A percentile compares a stretch with the other conserved stretches of the same genome.
These are phyloP conservation scores for Puccinia horiana DNA, from an alignment of 1,284 basidiomycete genomes.

Conservation along the genomic window DNA sequence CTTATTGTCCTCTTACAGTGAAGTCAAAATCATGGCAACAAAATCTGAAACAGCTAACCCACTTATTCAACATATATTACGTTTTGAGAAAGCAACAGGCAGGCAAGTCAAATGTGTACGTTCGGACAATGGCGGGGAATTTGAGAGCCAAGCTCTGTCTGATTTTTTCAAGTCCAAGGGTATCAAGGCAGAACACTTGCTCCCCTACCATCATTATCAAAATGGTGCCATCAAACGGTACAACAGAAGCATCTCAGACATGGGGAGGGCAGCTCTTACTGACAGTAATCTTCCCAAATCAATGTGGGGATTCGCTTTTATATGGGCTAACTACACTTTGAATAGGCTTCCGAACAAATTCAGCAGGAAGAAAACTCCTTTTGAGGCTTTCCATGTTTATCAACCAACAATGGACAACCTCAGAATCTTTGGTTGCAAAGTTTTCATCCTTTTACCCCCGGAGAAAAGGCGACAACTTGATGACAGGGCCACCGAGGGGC, in stretches of 20 bases:
- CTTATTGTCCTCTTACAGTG: neutral
- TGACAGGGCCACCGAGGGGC: no score
- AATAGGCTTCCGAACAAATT: neutral
- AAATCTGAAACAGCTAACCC: neutral
- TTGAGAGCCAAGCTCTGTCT: neutral
- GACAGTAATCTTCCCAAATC: neutral
- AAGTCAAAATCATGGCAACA: neutral
- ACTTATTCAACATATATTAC: no score
- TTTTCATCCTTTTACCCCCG: neutral
- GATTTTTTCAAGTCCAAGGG: neutral
- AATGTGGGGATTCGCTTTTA: conserved; percentile 4
- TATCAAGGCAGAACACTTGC: neutral
- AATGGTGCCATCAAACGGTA: neutral
- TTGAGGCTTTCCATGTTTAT: neutral
- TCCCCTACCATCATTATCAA: conserved; percentile 6
- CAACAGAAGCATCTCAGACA: neutral
- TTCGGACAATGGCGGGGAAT: conserved; percentile 22
- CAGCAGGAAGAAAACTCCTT: neutral
- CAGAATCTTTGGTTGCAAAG: neutral
- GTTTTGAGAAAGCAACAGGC: neutral
- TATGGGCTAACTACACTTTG: neutral
- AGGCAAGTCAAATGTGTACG: neutral
- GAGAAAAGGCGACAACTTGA: neutral
- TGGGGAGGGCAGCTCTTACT: neutral
- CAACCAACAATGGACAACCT: neutral